Evolutionary conservation across 768 basidiomycete species (phyloP).

Genomic region (Tricholoma hemisulphureum): DNA sequence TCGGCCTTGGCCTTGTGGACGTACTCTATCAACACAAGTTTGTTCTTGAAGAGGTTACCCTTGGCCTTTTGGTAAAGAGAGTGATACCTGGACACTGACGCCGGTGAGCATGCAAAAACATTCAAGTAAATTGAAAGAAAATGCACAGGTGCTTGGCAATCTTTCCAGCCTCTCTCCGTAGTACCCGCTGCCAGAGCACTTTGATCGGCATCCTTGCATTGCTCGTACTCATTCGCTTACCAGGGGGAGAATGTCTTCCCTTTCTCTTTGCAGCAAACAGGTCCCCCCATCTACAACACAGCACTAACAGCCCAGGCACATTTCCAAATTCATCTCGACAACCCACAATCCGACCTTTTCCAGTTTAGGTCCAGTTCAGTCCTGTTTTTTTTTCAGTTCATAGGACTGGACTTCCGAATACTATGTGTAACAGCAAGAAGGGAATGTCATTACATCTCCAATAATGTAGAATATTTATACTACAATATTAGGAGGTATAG

Average conservation of each 20-base stretch:
- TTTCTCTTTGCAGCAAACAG: conserved; percentile 96
- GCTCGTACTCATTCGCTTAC: conserved; percentile 99
- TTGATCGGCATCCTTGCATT: conserved; percentile 99
- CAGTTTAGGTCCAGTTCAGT: too few relatives aligned
- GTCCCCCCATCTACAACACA: too few relatives aligned
- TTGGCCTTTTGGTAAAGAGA: conserved; percentile 99
- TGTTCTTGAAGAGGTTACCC: conserved; percentile 99
- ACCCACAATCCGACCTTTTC: too few relatives aligned
- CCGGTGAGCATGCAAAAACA: conserved; percentile 1
- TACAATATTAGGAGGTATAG: too few relatives aligned
- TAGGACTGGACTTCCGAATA: too few relatives aligned
- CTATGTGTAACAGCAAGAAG: too few relatives aligned
- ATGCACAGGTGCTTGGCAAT: conserved; percentile 99
- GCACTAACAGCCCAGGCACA: too few relatives aligned
- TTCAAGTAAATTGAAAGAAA: conserved; percentile 7
- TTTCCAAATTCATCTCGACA: too few relatives aligned
- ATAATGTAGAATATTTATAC: too few relatives aligned
- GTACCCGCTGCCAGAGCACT: conserved; percentile 94
- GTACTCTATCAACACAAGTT: conserved; percentile 99
- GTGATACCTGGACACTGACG: conserved; percentile 71
- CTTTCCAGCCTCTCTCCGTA: conserved; percentile 97
- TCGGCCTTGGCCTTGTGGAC: conserved; percentile 99
- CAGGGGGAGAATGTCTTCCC: conserved; percentile 95
- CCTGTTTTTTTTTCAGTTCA: too few relatives aligned
- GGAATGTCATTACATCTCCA: too few relatives aligned